Base-by-base conservation (phyloP, 75 land plant genomes). In the Cunninghamia lanceolata region DNA sequence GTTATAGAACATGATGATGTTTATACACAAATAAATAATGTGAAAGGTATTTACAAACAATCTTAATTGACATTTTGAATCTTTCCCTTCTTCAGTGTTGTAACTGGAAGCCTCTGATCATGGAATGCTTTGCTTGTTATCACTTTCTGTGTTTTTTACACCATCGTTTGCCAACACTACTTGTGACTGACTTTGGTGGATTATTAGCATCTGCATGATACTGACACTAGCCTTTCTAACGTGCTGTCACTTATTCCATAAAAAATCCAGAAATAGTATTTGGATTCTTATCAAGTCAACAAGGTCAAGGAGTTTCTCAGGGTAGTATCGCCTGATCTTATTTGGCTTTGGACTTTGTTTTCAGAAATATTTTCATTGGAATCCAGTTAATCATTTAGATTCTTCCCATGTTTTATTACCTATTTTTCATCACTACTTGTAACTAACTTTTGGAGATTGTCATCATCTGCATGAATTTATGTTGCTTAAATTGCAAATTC, bases 341-440 rank as follows among this genome's bases (percentile, higher is more conserved):
- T 79, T 79, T 42, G 36, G 30, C n/a, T 28, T 80, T 43, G 16
- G 10, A 75, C 19, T 28, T 77, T 40, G 7, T 77, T 77, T 39
- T 25, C n/a, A 39, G n/a, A n/a, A 80, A n/a, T 28, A 80, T 80
- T 40, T 45, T 43, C 46, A 11, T 45, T 45, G 80, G 43, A 77
- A 19, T 40, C 28, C 42, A 17, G 28, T 40, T 77, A 40, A 77
- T 35, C 10, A 2, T 77, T 77, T 39, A 19, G 17, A 39, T 21
- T 19, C 80, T 17, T 17, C 80, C n/a, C 80, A 77, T 77, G 42
- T 40, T 77, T 77, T 77, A 40, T 77, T 77, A 77, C 28, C 21
- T 40, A 40, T 77, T 36, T 39, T 19, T 17, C 45, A 77, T 1
- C n/a, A 35, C 10, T 25, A 39, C 42, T 77, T 38, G 78, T 19